These are phyloP conservation scores for sorghum (Sorghum bicolor) DNA, from an alignment of 176 grass and related monocot genomes.

Conservation along the genomic window DNA sequence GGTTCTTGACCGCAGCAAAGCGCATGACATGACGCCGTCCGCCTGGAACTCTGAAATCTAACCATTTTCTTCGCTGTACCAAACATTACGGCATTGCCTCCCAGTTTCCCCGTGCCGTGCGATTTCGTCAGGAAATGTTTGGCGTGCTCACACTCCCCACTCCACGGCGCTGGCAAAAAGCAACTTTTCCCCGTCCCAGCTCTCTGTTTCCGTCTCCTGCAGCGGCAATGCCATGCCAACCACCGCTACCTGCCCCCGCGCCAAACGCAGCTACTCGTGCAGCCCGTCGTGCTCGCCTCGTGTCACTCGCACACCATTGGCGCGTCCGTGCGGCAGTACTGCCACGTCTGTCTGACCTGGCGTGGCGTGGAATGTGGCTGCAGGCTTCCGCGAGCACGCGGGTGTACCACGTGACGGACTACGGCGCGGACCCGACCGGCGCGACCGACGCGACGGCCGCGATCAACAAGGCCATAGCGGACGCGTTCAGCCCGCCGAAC, in stretches of 20 bases:
- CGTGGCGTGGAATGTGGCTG: neutral
- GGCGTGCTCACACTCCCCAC: neutral
- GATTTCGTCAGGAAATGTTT: constrained; percentile 32
- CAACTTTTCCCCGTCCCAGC: neutral
- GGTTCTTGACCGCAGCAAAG: constrained; percentile 1
- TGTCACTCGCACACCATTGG: neutral
- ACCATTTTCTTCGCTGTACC: neutral
- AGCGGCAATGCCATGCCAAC: neutral
- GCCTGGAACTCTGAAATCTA: neutral
- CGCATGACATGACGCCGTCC: neutral
- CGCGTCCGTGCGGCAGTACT: neutral
- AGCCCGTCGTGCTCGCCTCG: neutral
- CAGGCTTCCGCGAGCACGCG: constrained; percentile 33
- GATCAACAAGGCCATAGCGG: constrained; percentile 76
- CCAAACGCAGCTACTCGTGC: neutral
- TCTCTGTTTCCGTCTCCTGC: neutral
- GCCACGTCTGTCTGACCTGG: constrained; percentile 19
- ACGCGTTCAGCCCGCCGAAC: constrained; percentile 52
- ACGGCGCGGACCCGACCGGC: constrained; percentile 81
- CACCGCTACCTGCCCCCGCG: neutral
- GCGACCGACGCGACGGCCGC: constrained; percentile 53
- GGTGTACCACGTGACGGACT: constrained; percentile 78
- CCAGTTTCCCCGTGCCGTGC: neutral
- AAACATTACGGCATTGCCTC: too few relatives aligned
- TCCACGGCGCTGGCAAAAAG: neutral